Percentiles rank a stretch among this genome's conserved stretches.
Evolutionary conservation across 306 rosid species (phyloP).

Genomic region (Cyamopsis tetragonoloba): DNA sequence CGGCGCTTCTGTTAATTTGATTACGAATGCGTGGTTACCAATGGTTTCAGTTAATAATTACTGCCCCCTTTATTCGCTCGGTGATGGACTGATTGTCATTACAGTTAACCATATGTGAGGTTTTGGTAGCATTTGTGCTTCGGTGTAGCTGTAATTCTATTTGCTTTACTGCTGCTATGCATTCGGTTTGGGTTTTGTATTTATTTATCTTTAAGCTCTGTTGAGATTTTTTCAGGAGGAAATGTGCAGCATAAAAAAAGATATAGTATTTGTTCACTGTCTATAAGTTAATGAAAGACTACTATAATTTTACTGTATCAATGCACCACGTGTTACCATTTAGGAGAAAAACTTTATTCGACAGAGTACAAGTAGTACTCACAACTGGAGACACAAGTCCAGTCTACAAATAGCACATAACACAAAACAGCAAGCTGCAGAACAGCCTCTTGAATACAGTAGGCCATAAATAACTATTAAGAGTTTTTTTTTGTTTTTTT

Average conservation of each 20-base stretch:
- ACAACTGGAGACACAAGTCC: no score
- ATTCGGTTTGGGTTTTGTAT: slow-evolving; percentile 6
- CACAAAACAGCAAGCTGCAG: no score
- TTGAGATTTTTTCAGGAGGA: not conserved
- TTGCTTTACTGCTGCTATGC: not conserved
- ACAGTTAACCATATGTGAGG: not conserved
- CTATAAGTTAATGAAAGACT: not conserved
- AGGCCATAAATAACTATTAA: no score
- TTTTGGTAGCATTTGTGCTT: not conserved
- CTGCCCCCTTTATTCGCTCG: not conserved
- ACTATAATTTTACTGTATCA: not conserved
- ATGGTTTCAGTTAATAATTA: not conserved
- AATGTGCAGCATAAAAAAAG: not conserved
- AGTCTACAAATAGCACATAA: no score
- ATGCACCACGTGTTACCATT: not conserved
- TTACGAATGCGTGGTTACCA: not conserved
- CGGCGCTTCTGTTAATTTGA: slow-evolving; percentile 3
- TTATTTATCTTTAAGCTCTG: not conserved
- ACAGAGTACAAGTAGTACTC: no score
- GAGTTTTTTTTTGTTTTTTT: no score
- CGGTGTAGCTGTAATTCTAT: not conserved
- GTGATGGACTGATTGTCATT: no score
- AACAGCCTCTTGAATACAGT: no score
- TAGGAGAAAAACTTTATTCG: no score
- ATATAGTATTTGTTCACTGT: not conserved